Base-by-base conservation (phyloP, 441 rosid species). In the Breynia disticha region DNA sequence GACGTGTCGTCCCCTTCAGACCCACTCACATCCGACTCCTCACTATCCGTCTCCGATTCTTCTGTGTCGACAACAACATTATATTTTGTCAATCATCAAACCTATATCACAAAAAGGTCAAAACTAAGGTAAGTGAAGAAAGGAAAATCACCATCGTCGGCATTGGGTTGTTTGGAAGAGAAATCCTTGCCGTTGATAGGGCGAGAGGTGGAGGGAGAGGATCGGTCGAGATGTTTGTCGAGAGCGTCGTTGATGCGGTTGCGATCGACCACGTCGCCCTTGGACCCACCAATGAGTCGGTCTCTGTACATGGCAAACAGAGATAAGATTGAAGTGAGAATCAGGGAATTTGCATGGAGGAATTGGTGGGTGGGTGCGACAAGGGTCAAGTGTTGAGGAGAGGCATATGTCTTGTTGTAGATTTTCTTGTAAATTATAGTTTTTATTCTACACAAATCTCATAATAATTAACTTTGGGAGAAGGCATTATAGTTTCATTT, bases 1-100 rank as follows among this genome's bases (percentile, higher is more conserved):
- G 94, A 87, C 4, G 95, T 83, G 57, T 82, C 85, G 55, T 85
- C 98, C 54, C 83, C 98, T 9, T 90, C 95, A 5, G 98, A 90
- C 62, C 98, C 96, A 72, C 96, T 87, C 46, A 81, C 83, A 65
- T 75, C 87, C 0, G 89, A 86, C 19, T 77, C 87, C 70, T 84
- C 91, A 55, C 84, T 80, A 59, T 84, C 95, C 8, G 84, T 78
- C 46, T 86, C 84, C 20, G 85, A 80, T 74, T 81, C 93, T 60
- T 75, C 91, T 81, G 71, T 68, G 32, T 28, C 8, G 5, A 9
- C 35, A 28, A 28, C 35, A 28, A 28, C 5, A 28, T 28, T 9
- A 28, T 4, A 28, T 9, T 4, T 3, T 58, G 47, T 48, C 46
- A 4, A 24, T 11, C 16, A 47, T n/a, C 5, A 47, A 47, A 47